phyloP scores from a whole-genome alignment of 2,329 filamentous ascomycete genomes.

The Aaosphaeria pasadenensis region DNA sequence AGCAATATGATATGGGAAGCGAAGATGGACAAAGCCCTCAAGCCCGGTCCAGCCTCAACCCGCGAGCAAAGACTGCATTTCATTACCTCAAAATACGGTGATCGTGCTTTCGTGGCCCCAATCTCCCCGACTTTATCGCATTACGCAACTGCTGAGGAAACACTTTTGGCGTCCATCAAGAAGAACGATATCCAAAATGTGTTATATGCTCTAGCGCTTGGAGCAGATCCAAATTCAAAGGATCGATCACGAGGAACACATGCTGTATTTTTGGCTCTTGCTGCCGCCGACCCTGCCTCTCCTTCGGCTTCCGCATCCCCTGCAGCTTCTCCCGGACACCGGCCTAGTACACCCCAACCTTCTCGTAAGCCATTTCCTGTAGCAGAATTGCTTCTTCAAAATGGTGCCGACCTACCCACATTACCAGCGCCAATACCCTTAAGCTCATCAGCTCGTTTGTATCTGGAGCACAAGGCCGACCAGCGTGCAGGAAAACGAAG shows the following conservation, averaged over 20 bases:
- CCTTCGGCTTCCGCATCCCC: constrained; percentile 54
- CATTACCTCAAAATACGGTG: constrained; percentile 92
- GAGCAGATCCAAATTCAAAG: constrained; percentile 73
- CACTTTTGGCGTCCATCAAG: constrained; percentile 87
- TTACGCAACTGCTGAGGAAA: constrained; percentile 79
- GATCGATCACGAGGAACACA: constrained; percentile 88
- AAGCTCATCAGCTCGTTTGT: constrained; percentile 74
- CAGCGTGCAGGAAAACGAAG: constrained; percentile 39
- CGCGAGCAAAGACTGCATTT: constrained; percentile 91
- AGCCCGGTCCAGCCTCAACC: constrained; percentile 73
- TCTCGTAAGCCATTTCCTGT: constrained; percentile 68
- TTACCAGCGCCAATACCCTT: constrained; percentile 78
- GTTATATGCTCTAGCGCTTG: constrained; percentile 82
- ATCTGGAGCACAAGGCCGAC: constrained; percentile 74
- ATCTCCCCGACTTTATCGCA: constrained; percentile 72
- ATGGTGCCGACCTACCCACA: constrained; percentile 82
- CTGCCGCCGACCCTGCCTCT: constrained; percentile 84
- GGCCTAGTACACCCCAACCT: constrained; percentile 38
- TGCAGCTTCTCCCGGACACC: constrained; percentile 44
- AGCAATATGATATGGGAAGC: constrained; percentile 98
- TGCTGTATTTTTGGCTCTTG: constrained; percentile 84
- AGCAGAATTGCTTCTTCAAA: constrained; percentile 88
- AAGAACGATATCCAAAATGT: constrained; percentile 93
- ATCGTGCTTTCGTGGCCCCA: constrained; percentile 75
- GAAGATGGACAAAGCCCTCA: constrained; percentile 68